Percentiles rank a stretch among this genome's conserved stretches.
Evolutionary conservation across 441 rosid species (phyloP).

Genomic region (Daphne laureola): DNA sequence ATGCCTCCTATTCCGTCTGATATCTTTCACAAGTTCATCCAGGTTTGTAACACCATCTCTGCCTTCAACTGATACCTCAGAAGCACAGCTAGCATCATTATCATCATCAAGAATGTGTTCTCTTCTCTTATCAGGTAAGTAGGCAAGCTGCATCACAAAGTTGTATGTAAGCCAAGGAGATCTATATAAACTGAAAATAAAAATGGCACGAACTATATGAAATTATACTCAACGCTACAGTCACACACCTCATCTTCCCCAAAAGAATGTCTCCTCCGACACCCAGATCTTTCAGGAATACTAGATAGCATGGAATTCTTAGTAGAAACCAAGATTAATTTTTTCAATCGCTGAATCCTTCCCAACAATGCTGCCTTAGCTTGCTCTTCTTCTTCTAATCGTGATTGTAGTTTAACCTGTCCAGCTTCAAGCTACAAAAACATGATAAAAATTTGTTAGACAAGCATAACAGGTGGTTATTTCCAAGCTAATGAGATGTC

Average conservation of each 20-base stretch:
- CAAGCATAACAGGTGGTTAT: too few species aligned
- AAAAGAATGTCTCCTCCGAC: constrained; percentile 82
- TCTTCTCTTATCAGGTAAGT: constrained; percentile 79
- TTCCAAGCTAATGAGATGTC: too few species aligned
- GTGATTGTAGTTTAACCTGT: constrained; percentile 79
- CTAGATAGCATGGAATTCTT: constrained; percentile 65
- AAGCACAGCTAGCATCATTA: constrained; percentile 52
- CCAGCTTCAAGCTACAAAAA: constrained; percentile 70
- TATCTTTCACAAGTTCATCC: constrained; percentile 73
- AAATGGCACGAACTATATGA: too few species aligned
- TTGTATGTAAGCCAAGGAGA: constrained; percentile 20
- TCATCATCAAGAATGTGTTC: constrained; percentile 31
- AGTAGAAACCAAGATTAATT: constrained; percentile 89
- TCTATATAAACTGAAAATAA: constrained; percentile 2
- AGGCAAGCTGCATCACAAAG: constrained; percentile 67
- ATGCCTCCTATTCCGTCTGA: constrained; percentile 48
- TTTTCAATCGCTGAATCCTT: constrained; percentile 88
- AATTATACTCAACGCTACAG: too few species aligned
- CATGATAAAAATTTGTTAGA: constrained; percentile 17
- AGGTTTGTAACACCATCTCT: constrained; percentile 48
- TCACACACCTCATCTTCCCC: constrained; percentile 89
- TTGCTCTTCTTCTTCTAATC: constrained; percentile 92
- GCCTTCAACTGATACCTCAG: constrained; percentile 51
- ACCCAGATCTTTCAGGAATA: constrained; percentile 53
- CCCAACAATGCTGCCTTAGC: constrained; percentile 96